Evolutionary conservation across 768 basidiomycete species (phyloP).

Genomic region (Mycena latifolia): DNA sequence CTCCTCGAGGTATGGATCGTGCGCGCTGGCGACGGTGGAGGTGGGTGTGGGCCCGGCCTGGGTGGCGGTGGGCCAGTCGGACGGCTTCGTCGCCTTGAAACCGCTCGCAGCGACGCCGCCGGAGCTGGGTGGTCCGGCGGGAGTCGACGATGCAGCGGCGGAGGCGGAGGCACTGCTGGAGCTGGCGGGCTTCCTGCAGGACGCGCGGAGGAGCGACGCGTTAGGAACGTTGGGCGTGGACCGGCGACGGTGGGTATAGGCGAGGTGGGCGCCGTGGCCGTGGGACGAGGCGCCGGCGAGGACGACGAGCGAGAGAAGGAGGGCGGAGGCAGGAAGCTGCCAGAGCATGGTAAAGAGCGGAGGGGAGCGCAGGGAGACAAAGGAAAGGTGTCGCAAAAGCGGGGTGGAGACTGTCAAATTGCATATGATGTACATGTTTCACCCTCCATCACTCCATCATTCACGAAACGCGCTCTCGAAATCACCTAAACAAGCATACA

Average conservation of each 20-base stretch:
- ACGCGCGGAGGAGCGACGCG: constrained; percentile 17
- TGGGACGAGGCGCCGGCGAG: constrained; percentile 38
- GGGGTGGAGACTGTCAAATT: too few relatives aligned
- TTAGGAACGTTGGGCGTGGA: background rate
- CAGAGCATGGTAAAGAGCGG: constrained; percentile 39
- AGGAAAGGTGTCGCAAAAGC: too few relatives aligned
- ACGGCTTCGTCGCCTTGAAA: constrained; percentile 36
- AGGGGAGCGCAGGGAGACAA: too few relatives aligned
- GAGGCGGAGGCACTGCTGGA: constrained; percentile 8
- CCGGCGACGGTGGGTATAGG: constrained; percentile 38
- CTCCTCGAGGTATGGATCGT: constrained; percentile 43
- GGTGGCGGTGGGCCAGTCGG: constrained; percentile 43
- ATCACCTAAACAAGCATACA: too few relatives aligned
- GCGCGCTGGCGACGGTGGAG: constrained; percentile 39
- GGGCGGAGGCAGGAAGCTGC: constrained; percentile 38
- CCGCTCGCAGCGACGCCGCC: constrained; percentile 32
- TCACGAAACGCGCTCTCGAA: too few relatives aligned
- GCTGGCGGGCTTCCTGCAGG: constrained; percentile 18
- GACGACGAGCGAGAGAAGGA: constrained; percentile 37
- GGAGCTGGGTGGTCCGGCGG: constrained; percentile 20
- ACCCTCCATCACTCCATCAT: too few relatives aligned
- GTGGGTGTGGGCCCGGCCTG: constrained; percentile 41
- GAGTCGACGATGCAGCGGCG: background rate
- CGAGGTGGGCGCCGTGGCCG: constrained; percentile 35
- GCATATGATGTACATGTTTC: too few relatives aligned